Evolutionary conservation across 495 filamentous ascomycete genomes (phyloP), one percentile per base, ranked within the genome.

Genomic region (Copromyces sp.): DNA sequence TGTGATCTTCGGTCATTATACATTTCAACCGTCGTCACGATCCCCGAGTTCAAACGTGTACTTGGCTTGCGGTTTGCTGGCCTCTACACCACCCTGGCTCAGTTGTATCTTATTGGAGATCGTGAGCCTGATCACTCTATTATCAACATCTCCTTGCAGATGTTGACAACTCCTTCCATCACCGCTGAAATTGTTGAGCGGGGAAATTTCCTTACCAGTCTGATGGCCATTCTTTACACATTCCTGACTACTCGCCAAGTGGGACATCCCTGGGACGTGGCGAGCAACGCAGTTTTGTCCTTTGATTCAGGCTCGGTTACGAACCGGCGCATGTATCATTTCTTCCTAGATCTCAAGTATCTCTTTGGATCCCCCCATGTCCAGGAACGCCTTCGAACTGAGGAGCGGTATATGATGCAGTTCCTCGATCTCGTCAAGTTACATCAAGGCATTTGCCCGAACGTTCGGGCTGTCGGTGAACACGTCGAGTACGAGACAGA

Each of bases 401-500:
- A 98, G 78, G 89, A 92, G 68, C 89, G 93, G 73, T 98, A 98
- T 77, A 85, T 96, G 69, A 85, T 94, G 74, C 95, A 99, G 77
- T 98, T 98, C 82, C 85, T 99, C 35, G 96, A 99, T 77, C 84
- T 99, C 4, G 93, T 97, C 74, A 96, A 97, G 76, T 86, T 99
- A 40, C 93, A 96, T 69, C 95, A 99, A 81, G 95, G 95, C 1
- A 97, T 98, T 47, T 97, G 95, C 76, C 96, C 95, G 16, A 99
- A 98, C 75, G 83, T 94, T 6, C 88, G 95, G 72, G 95, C 94
- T 2, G 90, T 97, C 39, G 93, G 92, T 29, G 95, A 99, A 74
- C 95, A 99, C 78, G 92, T 99, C 8, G 96, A 98, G 78, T 99
- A 98, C 77, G 95, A 99, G 81, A 95, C 94, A 7, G 95, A 99